phyloP scores from a whole-genome alignment of 2,329 filamentous ascomycete genomes.

The Cladophialophora yegresii region DNA sequence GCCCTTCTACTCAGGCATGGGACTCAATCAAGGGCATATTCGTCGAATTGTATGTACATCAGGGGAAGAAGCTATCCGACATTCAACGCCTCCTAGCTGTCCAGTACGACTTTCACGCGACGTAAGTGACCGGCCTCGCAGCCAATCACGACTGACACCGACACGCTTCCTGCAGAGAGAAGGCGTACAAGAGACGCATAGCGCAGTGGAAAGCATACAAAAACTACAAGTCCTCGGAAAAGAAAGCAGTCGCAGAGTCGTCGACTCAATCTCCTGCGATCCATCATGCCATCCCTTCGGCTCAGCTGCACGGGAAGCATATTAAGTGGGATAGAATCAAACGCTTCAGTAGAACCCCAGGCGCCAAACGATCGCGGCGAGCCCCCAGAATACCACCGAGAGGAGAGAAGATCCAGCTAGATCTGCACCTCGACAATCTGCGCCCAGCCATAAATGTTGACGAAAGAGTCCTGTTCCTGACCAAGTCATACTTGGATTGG shows the following conservation, averaged over 20 bases:
- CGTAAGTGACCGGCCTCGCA: constrained; percentile 6
- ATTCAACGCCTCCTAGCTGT: constrained; percentile 8
- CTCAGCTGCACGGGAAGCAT: constrained; percentile 11
- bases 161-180: constrained; percentile 4
- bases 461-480: constrained; percentile 15
- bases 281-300: background rate
- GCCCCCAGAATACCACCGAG: constrained; percentile 4
- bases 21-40: constrained; percentile 18
- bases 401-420: constrained; percentile 15
- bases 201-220: constrained; percentile 15
- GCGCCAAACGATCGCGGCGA: constrained; percentile 1
- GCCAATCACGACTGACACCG: background rate
- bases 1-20: constrained; percentile 14
- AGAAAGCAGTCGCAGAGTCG: constrained; percentile 7
- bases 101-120: constrained; percentile 18
- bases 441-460: constrained; percentile 2
- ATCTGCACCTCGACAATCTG: constrained; percentile 6
- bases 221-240: constrained; percentile 16
- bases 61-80: constrained; percentile 15
- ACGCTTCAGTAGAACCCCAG: constrained; percentile 11
- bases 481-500: constrained; percentile 20
- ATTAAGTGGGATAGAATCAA: constrained; percentile 19
- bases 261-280: background rate
- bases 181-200: constrained; percentile 21
- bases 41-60: constrained; percentile 19